phyloP scores from a whole-genome alignment of 176 grass and related monocot species.

The Bonia amplexicaulis region DNA sequence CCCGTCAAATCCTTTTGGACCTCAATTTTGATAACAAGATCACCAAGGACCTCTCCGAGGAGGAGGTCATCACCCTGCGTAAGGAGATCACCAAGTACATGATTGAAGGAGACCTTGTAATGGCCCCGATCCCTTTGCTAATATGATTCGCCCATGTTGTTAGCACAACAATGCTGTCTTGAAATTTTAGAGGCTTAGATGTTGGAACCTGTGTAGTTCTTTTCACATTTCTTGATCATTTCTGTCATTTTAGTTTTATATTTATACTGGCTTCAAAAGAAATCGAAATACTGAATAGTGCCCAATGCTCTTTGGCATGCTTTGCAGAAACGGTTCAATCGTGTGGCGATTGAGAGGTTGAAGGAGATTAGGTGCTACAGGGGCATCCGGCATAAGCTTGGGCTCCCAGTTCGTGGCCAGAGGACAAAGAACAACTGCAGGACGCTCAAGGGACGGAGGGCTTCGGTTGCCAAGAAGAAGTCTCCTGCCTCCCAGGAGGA shows the following conservation, averaged over 20 bases:
- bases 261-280: background rate
- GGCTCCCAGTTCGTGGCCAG: constrained; percentile 71
- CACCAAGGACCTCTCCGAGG: constrained; percentile 73
- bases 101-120: constrained; percentile 95
- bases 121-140: background rate
- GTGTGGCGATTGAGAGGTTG: constrained; percentile 74
- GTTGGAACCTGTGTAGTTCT: background rate
- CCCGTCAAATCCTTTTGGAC: constrained; percentile 74
- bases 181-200: background rate
- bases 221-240: background rate
- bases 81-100: constrained; percentile 93
- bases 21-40: constrained; percentile 76
- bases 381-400: constrained; percentile 70
- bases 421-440: constrained; percentile 92
- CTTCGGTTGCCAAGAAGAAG: constrained; percentile 77
- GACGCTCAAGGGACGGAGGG: constrained; percentile 81
- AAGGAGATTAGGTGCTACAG: constrained; percentile 89
- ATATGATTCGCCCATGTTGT: background rate
- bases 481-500: constrained; percentile 43
- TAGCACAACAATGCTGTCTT: background rate
- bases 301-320: background rate
- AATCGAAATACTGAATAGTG: background rate
- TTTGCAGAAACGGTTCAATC: constrained; percentile 79
- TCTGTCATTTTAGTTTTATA: background rate
- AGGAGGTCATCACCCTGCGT: constrained; percentile 80